Percentiles rank a stretch among this genome's conserved stretches.
Conservation (phyloP, 2,329 filamentous ascomycete genomes). For the Trichoderma lentiforme region DNA sequence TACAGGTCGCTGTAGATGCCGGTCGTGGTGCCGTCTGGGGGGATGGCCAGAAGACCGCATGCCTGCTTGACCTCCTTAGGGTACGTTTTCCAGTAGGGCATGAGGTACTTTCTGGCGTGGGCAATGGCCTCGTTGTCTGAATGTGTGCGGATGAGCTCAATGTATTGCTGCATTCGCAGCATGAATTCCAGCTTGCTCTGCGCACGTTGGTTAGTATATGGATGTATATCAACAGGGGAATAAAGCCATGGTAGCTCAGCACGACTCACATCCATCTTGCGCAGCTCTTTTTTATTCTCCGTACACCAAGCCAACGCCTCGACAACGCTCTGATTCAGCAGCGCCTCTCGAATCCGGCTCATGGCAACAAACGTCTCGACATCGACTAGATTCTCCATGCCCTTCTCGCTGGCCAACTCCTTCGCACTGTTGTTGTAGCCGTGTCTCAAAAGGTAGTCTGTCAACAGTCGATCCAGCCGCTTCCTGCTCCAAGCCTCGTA, state of each 20-base stretch:
- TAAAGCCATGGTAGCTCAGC: neutral
- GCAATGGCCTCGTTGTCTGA: conserved; percentile 69
- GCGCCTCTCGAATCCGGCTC: conserved; percentile 69
- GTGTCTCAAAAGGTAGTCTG: conserved; percentile 86
- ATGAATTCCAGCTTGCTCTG: conserved; percentile 87
- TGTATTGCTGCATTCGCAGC: conserved; percentile 89
- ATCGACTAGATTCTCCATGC: conserved; percentile 79
- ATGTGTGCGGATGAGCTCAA: conserved; percentile 76
- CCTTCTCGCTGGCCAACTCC: conserved; percentile 69
- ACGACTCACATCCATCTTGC: conserved; percentile 69
- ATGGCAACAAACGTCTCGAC: conserved; percentile 83
- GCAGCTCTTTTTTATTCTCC: conserved; percentile 88
- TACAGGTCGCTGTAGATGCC: conserved; percentile 60
- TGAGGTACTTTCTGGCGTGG: conserved; percentile 80
- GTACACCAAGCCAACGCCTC: conserved; percentile 87
- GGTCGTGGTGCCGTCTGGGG: conserved; percentile 46
- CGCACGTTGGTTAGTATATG: neutral
- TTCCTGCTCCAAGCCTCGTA: conserved; percentile 88
- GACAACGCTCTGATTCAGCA: conserved; percentile 66
- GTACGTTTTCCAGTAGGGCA: conserved; percentile 66
- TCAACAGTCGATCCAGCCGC: conserved; percentile 76
- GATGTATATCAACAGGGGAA: neutral
- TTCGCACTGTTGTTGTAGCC: conserved; percentile 78
- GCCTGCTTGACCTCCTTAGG: conserved; percentile 67
- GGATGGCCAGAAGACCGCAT: conserved; percentile 76